Evolutionary conservation across 768 basidiomycete genomes (phyloP).

Genomic region (Podaxis pistillaris): DNA sequence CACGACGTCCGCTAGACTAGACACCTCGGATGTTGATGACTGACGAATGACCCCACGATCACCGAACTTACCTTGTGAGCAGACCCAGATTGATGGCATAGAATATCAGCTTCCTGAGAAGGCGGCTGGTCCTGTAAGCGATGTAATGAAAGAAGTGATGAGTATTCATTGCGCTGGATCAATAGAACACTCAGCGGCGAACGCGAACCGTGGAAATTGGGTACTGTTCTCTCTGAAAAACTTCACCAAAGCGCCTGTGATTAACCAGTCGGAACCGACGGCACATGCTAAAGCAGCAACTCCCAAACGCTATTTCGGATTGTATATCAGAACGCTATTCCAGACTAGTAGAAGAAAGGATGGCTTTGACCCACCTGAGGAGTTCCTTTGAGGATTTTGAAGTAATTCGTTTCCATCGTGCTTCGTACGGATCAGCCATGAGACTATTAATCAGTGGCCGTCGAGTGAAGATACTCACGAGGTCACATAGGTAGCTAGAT

Average conservation of each 20-base stretch:
- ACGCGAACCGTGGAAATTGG: neutral
- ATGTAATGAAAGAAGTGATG: neutral
- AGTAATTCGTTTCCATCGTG: neutral
- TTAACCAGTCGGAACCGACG: conserved; percentile 11
- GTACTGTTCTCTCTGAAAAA: conserved; percentile 5
- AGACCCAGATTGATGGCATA: conserved; percentile 9
- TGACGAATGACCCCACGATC: too few relatives aligned
- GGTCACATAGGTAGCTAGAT: conserved; percentile 4
- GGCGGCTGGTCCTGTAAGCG: neutral
- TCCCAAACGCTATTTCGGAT: neutral
- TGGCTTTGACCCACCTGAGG: neutral
- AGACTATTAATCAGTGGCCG: too few relatives aligned
- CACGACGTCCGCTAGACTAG: conserved; percentile 8
- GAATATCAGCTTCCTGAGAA: conserved; percentile 9
- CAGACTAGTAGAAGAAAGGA: neutral
- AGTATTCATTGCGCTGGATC: neutral
- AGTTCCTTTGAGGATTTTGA: neutral
- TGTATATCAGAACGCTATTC: neutral
- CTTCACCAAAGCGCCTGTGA: conserved; percentile 3
- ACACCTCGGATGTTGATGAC: neutral
- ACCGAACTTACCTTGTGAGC: neutral
- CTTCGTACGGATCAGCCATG: neutral
- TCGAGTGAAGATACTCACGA: neutral
- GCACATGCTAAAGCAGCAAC: conserved; percentile 6
- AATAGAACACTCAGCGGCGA: neutral